Evolutionary conservation across 495 filamentous ascomycete genomes (phyloP), one percentile per base, ranked within the genome.

Genomic region (Amphirosellinia nigrospora): DNA sequence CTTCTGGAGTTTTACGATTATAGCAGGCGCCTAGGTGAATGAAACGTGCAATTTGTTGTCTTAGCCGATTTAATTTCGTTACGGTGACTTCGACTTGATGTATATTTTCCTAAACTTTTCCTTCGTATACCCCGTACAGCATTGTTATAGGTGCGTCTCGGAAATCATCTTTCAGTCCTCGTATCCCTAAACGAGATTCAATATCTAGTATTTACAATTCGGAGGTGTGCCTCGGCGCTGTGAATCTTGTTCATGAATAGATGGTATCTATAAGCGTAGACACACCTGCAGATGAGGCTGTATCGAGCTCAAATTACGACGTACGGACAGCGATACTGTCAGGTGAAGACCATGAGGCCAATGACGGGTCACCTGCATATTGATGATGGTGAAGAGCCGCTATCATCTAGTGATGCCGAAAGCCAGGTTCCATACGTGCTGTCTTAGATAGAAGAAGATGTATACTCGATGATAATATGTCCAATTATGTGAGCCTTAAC

Each of bases 1-100:
- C 19, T 16, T 52, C 38, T 50, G 48, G 46, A 34, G n/a, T 60
- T 52, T 66, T 66, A 59, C 21, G 53, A 39, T 23, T 48, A 68
- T 30, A 60, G 66, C 66, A 48, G 55, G 66, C 66, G 66, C 66
- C 48, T 68, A 60, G 66, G 66, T 68, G 66, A 68, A 67, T 67
- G 64, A 67, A 41, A 43, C 1, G 50, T 43, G 63, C 63, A 52
- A 26, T 45, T 67, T 67, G 19, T 58, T 43, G 52, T 58, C 23
- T 58, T 58, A 1, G 48, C 11, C 28, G 3, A 41, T 30, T 16
- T 53, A 10, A 16, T 16, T 0, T 8, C n/a, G 4, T 21, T 45
- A 2, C 4, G 0, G n/a, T 53, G 19, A 46, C 13, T 0, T 52
- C 32, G 16, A 48, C 0, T 28, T 28, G 8, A 10, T 34, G 7